phyloP scores from a whole-genome alignment of 768 basidiomycete species.

The Russula compacta region DNA sequence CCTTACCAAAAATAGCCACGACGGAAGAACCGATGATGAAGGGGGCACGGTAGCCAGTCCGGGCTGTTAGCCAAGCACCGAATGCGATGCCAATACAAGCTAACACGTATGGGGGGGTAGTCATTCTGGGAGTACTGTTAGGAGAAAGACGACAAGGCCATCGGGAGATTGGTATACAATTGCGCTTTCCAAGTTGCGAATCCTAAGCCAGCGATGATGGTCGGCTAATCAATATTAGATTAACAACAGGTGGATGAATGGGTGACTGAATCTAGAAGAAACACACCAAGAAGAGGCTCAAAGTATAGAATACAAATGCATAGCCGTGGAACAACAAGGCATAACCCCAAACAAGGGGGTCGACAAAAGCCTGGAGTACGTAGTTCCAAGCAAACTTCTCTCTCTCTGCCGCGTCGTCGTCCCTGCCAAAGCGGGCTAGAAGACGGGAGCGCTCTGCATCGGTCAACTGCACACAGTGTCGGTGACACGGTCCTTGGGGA shows the following conservation, averaged over 20 bases:
- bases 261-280: neutral
- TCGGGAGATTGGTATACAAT: slow-evolving; percentile 30
- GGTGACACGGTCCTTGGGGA: neutral
- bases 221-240: slow-evolving; percentile 32
- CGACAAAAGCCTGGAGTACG: slow-evolving; percentile 45
- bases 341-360: slow-evolving; percentile 54
- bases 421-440: slow-evolving; percentile 39
- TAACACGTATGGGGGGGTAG: slow-evolving; percentile 48
- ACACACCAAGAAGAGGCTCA: slow-evolving; percentile 49
- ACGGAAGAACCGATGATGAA: slow-evolving; percentile 44
- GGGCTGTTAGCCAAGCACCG: slow-evolving; percentile 45
- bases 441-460: slow-evolving; percentile 43
- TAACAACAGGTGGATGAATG: neutral
- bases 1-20: slow-evolving; percentile 43
- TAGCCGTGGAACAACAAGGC: slow-evolving; percentile 53
- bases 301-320: slow-evolving; percentile 48
- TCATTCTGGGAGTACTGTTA: slow-evolving; percentile 32
- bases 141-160: neutral
- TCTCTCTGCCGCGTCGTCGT: slow-evolving; percentile 44
- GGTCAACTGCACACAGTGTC: slow-evolving; percentile 33
- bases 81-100: slow-evolving; percentile 41
- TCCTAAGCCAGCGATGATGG: slow-evolving; percentile 49
- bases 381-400: slow-evolving; percentile 52
- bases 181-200: slow-evolving; percentile 54
- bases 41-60: slow-evolving; percentile 36